Base-by-base conservation (phyloP, 768 basidiomycete species). In the Terana coerulea region DNA sequence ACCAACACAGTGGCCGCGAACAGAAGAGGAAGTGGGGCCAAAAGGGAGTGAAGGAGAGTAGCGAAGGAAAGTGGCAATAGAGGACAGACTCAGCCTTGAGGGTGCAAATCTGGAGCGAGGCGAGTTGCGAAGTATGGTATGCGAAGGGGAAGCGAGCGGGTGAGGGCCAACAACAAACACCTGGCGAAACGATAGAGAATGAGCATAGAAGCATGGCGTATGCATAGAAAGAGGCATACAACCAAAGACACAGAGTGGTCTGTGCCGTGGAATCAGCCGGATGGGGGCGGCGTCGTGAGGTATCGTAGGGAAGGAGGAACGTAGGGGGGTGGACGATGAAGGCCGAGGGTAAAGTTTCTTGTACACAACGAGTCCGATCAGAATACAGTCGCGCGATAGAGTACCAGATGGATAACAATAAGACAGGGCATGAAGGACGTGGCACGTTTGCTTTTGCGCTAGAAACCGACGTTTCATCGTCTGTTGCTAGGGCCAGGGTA, bases 401-500 rank as follows among this genome's bases (percentile, higher is more conserved):
- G 45, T 34, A 46, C 45, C 45, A 46, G 29, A 33, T 46, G 45
- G 45, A 24, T 6, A 30, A 22, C n/a, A 46, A 33, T 33, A 30
- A 46, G 25, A 34, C 45, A 46, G n/a, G 45, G 25, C 45, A 33
- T 33, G 17, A 33, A 19, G 19, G 45, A 46, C 19, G 30, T 39
- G 17, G 25, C 3, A 17, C 45, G 45, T 46, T 31, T 34, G 29
- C 22, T 46, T 46, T 46, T 46, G n/a, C 19, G 3, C 30, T 31
- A 34, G 19, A 46, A 29, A 29, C 21, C 45, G 31, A 47, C 47
- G 34, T 36, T 19, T 39, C 25, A 49, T 12, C 31, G 49, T 28
- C 29, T 33, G 40, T 33, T 40, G 49, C 48, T 50, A 28, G 51
- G 51, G 29, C 54, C 54, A 3, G 55, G 55, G 47, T 57, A 57